Conservation (phyloP, 371 early-diverging fungal species). For the Massospora cicadina region DNA sequence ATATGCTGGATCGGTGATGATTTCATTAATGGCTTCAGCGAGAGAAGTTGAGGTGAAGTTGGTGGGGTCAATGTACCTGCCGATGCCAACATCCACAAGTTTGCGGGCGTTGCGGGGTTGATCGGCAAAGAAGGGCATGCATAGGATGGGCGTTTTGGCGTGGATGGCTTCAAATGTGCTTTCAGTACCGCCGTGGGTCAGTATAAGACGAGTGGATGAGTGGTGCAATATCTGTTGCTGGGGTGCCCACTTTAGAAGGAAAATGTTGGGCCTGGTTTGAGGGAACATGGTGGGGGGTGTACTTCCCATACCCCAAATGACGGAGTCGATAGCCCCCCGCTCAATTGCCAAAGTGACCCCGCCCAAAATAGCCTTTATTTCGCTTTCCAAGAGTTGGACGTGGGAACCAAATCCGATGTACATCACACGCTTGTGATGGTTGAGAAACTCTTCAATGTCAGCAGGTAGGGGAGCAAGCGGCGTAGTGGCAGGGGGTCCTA, state of each 20-base stretch:
- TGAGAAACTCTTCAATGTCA: background rate
- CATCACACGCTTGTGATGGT: background rate
- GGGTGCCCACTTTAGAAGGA: background rate
- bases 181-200: background rate
- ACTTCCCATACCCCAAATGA: constrained; percentile 3
- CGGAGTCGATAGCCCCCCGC: background rate
- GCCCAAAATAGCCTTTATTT: background rate
- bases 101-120: background rate
- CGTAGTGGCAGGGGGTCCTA: background rate
- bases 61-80: background rate
- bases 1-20: background rate
- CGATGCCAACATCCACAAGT: background rate
- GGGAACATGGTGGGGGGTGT: background rate
- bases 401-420: background rate
- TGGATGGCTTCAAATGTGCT: background rate
- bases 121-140: background rate
- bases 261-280: background rate
- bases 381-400: background rate
- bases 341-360: background rate
- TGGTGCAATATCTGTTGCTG: background rate
- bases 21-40: background rate
- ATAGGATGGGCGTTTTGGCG: background rate
- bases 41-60: background rate
- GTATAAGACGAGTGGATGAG: background rate
- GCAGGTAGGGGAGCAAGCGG: background rate